Conservation (phyloP, 2,329 filamentous ascomycete genomes). For the Botryotinia calthae region DNA sequence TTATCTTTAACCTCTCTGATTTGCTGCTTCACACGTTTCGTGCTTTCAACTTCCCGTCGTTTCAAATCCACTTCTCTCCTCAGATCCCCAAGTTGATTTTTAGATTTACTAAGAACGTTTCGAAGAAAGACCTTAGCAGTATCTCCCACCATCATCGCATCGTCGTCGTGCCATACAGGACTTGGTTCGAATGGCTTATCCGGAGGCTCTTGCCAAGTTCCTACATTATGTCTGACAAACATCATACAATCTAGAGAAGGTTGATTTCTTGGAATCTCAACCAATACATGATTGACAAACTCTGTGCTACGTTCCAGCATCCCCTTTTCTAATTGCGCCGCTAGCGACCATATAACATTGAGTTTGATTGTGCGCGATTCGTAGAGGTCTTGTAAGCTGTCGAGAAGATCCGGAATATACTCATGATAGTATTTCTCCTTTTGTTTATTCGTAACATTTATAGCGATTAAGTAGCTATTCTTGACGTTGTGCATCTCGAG, state of each 20-base stretch:
- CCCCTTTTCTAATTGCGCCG: slow-evolving; percentile 75
- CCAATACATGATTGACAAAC: slow-evolving; percentile 68
- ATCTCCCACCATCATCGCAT: slow-evolving; percentile 81
- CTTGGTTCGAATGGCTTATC: slow-evolving; percentile 90
- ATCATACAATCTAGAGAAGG: slow-evolving; percentile 94
- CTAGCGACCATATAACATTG: slow-evolving; percentile 81
- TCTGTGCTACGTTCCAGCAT: slow-evolving; percentile 72
- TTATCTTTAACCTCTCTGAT: slow-evolving; percentile 83
- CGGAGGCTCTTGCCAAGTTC: slow-evolving; percentile 75
- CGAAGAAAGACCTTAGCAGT: slow-evolving; percentile 84
- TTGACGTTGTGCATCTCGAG: slow-evolving; percentile 97
- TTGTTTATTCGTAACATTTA: slow-evolving; percentile 96
- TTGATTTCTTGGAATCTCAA: slow-evolving; percentile 83
- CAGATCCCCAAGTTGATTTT: slow-evolving; percentile 75
- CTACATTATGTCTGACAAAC: slow-evolving; percentile 92
- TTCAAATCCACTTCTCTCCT: slow-evolving; percentile 83
- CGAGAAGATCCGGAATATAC: slow-evolving; percentile 89
- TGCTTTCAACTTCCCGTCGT: slow-evolving; percentile 75
- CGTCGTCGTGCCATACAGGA: slow-evolving; percentile 95
- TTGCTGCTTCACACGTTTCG: slow-evolving; percentile 69
- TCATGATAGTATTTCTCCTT: slow-evolving; percentile 98
- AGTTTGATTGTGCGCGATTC: slow-evolving; percentile 83
- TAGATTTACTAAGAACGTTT: slow-evolving; percentile 89
- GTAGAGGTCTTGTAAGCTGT: slow-evolving; percentile 89
- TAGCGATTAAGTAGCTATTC: slow-evolving; percentile 94